A percentile compares a stretch with the other conserved stretches of the same genome.
These are phyloP conservation scores for Cystoisospora suis DNA, from an alignment of 169 alveolate genomes.

Conservation along the genomic window DNA sequence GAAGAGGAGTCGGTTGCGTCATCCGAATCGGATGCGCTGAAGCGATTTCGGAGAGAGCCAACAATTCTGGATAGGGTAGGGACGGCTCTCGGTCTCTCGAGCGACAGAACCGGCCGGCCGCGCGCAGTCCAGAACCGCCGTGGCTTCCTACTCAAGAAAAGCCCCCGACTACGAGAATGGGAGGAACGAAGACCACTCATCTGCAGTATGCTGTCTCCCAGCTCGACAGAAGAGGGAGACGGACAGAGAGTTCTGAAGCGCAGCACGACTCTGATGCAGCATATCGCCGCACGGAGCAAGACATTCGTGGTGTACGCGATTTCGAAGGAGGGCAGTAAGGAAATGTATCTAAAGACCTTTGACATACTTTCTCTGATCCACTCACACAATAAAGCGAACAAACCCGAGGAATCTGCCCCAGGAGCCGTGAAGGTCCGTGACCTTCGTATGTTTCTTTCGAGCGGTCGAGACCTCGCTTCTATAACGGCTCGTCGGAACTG, in stretches of 20 bases:
- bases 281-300: not conserved
- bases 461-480: not conserved
- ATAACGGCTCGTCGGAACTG: conserved; percentile 3
- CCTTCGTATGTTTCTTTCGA: conserved; percentile 7
- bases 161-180: not conserved
- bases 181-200: not conserved
- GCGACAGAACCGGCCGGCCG: no score
- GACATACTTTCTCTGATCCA: not conserved
- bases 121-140: not conserved
- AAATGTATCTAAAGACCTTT: not conserved
- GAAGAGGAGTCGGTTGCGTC: not conserved
- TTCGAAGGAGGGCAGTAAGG: not conserved
- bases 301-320: not conserved
- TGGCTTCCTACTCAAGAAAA: not conserved
- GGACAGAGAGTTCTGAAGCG: not conserved
- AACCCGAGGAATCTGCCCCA: not conserved
- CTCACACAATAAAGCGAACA: not conserved
- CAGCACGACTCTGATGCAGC: conserved; percentile 22
- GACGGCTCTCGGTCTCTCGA: no score
- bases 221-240: not conserved
- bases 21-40: not conserved
- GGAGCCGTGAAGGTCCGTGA: conserved; percentile 37
- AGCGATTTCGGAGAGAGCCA: not conserved
- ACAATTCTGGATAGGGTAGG: not conserved
- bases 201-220: not conserved